A percentile compares a stretch with the other conserved stretches of the same genome.
phyloP scores from a whole-genome alignment of 1,284 basidiomycete species.

The Papiliotrema terrestris region DNA sequence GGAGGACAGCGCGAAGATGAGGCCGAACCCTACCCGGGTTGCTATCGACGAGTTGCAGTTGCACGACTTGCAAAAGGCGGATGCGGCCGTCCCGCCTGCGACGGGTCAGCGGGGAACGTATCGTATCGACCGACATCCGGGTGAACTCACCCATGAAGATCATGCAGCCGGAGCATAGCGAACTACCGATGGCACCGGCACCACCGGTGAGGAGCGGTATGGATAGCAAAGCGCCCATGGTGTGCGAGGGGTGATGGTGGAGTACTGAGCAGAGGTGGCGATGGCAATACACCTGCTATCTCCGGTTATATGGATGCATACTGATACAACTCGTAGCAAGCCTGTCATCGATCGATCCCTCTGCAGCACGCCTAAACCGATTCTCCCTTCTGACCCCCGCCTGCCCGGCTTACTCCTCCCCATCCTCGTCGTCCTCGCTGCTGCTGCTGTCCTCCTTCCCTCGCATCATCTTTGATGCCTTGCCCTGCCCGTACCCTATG shows the following conservation, averaged over 20 bases:
- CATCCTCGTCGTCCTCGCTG: too few relatives aligned
- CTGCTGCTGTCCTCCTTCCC: not conserved
- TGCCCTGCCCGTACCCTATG: constrained; percentile 24
- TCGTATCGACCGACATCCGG: constrained; percentile 32
- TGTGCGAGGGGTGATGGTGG: not conserved
- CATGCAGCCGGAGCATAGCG: constrained; percentile 66
- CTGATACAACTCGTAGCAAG: too few relatives aligned
- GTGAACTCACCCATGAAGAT: constrained; percentile 61
- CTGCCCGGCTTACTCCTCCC: not conserved
- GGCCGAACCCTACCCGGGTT: constrained; percentile 91
- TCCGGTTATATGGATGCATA: too few relatives aligned
- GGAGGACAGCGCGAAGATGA: constrained; percentile 95
- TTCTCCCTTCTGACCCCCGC: too few relatives aligned
- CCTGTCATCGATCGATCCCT: too few relatives aligned
- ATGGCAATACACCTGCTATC: too few relatives aligned
- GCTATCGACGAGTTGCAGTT: constrained; percentile 99
- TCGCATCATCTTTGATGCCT: constrained; percentile 22
- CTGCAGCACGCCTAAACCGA: not conserved
- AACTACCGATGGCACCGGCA: constrained; percentile 69
- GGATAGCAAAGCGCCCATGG: constrained; percentile 77
- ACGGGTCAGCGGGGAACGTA: constrained; percentile 6
- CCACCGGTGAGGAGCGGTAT: constrained; percentile 74
- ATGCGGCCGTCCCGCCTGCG: constrained; percentile 58
- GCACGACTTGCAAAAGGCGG: constrained; percentile 97
- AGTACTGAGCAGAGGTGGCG: too few relatives aligned